A percentile compares a stretch with the other conserved stretches of the same genome.
Conservation (phyloP, 768 basidiomycete genomes). For the Cystoderma amianthinum region DNA sequence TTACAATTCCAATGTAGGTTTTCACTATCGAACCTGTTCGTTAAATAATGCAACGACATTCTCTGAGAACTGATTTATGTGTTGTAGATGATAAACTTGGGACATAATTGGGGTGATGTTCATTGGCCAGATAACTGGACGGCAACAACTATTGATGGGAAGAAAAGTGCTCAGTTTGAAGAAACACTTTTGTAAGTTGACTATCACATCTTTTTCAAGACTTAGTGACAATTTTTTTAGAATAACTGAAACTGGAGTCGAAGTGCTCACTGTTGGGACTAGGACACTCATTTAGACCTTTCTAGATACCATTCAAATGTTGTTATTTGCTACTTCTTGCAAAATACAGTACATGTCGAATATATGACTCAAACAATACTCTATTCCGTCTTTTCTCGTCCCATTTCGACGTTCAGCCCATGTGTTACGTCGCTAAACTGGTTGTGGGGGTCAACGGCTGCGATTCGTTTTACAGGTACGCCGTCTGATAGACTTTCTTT, state of each 20-base stretch:
- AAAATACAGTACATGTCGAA: too few species aligned
- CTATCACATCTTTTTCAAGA: background rate
- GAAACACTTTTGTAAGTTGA: conserved; percentile 87
- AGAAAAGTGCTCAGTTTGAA: conserved; percentile 92
- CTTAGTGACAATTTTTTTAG: conserved; percentile 28
- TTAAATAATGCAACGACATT: conserved; percentile 2
- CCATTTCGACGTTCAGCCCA: conserved; percentile 60
- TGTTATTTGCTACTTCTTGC: too few species aligned
- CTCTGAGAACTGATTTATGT: conserved; percentile 4
- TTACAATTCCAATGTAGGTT: conserved; percentile 21
- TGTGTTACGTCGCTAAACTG: conserved; percentile 59
- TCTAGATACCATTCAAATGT: too few species aligned
- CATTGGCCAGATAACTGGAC: conserved; percentile 98
- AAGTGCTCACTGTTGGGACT: conserved; percentile 68
- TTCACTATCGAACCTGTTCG: conserved; percentile 78
- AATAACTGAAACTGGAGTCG: conserved; percentile 87
- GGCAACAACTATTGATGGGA: conserved; percentile 87
- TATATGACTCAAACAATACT: background rate
- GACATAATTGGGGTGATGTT: conserved; percentile 64
- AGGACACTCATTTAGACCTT: background rate
- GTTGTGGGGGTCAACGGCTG: conserved; percentile 48
- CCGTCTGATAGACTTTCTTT: conserved; percentile 59
- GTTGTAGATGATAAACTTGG: conserved; percentile 85
- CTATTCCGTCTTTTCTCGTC: conserved; percentile 17
- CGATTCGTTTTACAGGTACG: conserved; percentile 58